These are phyloP conservation scores for Carallia brachiata DNA, from an alignment of 345 rosid species.

Conservation along the genomic window DNA sequence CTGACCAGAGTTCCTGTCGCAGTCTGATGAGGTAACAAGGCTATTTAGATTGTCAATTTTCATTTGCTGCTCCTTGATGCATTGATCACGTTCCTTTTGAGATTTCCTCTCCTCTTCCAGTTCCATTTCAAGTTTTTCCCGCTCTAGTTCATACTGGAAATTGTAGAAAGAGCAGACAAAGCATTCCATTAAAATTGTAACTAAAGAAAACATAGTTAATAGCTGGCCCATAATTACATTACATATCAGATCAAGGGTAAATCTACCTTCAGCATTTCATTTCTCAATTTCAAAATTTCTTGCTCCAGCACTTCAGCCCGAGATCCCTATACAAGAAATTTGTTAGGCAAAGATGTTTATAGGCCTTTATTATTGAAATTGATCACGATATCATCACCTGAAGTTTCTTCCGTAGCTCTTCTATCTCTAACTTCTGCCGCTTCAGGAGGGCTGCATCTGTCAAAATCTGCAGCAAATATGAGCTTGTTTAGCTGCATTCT, in stretches of 20 bases:
- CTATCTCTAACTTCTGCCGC: conserved; percentile 93
- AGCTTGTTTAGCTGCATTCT: conserved; percentile 29
- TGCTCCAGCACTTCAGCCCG: conserved; percentile 86
- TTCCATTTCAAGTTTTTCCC: conserved; percentile 80
- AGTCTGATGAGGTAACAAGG: conserved; percentile 42
- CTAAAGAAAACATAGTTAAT: too few species aligned
- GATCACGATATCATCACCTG: conserved; percentile 45
- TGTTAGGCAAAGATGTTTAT: conserved; percentile 13
- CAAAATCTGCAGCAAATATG: conserved; percentile 54
- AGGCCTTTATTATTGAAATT: neutral
- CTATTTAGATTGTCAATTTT: conserved; percentile 61
- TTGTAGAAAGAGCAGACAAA: conserved; percentile 11
- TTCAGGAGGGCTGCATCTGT: conserved; percentile 91
- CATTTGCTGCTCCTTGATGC: conserved; percentile 65
- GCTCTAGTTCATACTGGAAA: conserved; percentile 82
- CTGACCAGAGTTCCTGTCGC: conserved; percentile 54
- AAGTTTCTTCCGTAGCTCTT: conserved; percentile 80
- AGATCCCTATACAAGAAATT: conserved; percentile 64
- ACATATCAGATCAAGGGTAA: conserved; percentile 14
- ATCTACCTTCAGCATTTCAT: conserved; percentile 84
- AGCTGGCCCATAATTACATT: conserved; percentile 3
- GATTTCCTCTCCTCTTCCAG: conserved; percentile 84
- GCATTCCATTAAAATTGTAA: neutral
- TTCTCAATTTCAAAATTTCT: conserved; percentile 79
- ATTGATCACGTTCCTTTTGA: conserved; percentile 60